Conservation (phyloP, 306 rosid genomes). For the Purshia tridentata region DNA sequence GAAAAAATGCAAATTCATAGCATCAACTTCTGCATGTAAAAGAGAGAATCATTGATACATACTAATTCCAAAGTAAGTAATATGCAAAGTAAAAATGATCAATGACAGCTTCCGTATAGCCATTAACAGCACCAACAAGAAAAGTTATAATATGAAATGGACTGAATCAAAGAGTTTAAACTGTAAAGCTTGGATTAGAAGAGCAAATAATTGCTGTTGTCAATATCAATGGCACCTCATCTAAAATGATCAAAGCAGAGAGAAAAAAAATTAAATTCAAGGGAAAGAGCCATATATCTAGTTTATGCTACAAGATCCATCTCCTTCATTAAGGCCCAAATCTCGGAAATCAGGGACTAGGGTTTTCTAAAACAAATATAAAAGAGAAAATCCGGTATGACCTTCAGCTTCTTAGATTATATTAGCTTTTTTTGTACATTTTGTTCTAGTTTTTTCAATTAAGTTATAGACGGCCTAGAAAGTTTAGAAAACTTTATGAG, state of each 20-base stretch:
- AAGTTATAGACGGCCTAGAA: neutral
- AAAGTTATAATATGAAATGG: neutral
- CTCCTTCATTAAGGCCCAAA: too few species aligned
- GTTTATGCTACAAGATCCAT: neutral
- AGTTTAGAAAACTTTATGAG: neutral
- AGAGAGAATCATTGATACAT: neutral
- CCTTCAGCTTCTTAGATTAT: neutral
- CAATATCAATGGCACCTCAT: neutral
- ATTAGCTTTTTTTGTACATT: neutral
- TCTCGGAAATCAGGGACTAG: neutral
- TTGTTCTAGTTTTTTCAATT: neutral
- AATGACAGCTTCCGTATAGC: neutral
- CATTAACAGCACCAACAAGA: neutral
- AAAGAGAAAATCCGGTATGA: neutral
- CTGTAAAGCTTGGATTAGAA: neutral
- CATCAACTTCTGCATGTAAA: neutral
- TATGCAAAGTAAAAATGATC: neutral
- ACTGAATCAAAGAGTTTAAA: neutral
- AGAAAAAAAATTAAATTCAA: too few species aligned
- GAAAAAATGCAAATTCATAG: neutral
- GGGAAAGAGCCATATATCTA: too few species aligned
- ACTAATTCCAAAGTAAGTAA: too few species aligned
- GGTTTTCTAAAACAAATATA: neutral
- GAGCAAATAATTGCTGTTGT: neutral
- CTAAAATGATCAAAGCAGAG: neutral